Conservation (phyloP, 306 rosid genomes). For the Vicia faba region DNA sequence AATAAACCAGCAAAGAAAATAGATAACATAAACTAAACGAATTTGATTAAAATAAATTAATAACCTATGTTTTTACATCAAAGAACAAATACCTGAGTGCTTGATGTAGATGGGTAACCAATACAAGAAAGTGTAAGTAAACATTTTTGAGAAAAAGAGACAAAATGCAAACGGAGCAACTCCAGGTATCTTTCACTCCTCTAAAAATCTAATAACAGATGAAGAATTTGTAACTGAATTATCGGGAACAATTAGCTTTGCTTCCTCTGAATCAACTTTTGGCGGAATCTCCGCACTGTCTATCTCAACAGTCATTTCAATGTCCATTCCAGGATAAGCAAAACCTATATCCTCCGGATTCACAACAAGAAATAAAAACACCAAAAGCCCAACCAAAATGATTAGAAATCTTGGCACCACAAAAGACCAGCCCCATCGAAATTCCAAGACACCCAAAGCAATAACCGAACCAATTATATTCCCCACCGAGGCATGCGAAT, state of each 20-base stretch:
- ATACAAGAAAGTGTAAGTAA: conserved; percentile 84
- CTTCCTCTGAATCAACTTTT: conserved; percentile 67
- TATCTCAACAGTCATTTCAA: conserved; percentile 58
- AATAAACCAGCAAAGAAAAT: conserved; percentile 61
- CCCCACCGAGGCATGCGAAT: conserved; percentile 88
- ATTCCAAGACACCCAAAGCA: conserved; percentile 74
- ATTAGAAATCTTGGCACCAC: conserved; percentile 74
- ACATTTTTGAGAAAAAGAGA: conserved; percentile 91
- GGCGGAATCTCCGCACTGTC: conserved; percentile 36
- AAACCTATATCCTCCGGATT: conserved; percentile 65
- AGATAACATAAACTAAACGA: conserved; percentile 37
- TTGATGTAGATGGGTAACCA: conserved; percentile 93
- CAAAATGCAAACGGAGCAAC: conserved; percentile 85
- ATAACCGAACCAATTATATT: conserved; percentile 79
- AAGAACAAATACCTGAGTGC: conserved; percentile 54
- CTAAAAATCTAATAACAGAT: conserved; percentile 85
- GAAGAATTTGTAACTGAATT: conserved; percentile 43
- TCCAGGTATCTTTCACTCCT: conserved; percentile 91
- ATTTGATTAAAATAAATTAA: background rate
- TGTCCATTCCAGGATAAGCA: conserved; percentile 50
- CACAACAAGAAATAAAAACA: conserved; percentile 75
- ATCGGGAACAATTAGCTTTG: conserved; percentile 55
- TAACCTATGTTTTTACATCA: conserved; percentile 5
- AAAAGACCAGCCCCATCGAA: conserved; percentile 99
- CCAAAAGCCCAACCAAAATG: conserved; percentile 65